Conservation (phyloP, 208 protist genomes). For the Leishmania turanica region DNA sequence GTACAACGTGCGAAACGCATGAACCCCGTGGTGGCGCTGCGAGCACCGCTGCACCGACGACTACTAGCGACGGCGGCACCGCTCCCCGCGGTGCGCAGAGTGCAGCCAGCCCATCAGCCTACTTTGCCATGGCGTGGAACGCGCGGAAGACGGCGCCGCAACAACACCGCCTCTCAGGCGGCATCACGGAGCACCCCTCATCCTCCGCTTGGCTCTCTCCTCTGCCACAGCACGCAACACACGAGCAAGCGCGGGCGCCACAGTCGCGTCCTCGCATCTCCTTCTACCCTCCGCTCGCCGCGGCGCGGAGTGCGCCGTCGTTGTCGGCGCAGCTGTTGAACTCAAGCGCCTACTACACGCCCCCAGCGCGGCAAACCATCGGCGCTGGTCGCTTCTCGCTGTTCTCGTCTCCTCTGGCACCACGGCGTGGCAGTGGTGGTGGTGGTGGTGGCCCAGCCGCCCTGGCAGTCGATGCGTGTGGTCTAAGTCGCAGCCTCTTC, state of each 20-base stretch:
- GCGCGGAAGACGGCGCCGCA: neutral
- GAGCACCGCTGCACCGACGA: neutral
- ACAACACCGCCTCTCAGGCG: neutral
- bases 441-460: neutral
- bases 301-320: no score
- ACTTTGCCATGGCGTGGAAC: constrained; percentile 1
- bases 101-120: neutral
- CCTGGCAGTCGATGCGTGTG: neutral
- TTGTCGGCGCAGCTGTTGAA: neutral
- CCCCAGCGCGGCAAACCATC: constrained; percentile 6
- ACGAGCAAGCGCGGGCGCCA: neutral
- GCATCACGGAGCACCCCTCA: neutral
- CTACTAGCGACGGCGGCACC: neutral
- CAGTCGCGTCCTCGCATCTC: neutral
- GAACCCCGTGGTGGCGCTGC: neutral
- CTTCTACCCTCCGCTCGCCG: neutral
- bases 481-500: constrained; percentile 12
- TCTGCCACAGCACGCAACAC: neutral
- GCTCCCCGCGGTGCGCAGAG: neutral
- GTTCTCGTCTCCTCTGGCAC: neutral
- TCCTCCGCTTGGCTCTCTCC: neutral
- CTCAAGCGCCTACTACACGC: neutral
- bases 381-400: constrained; percentile 3
- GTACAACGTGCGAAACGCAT: neutral
- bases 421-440: neutral